Evolutionary conservation across 306 rosid genomes (phyloP).

Genomic region (Luffa acutangula): DNA sequence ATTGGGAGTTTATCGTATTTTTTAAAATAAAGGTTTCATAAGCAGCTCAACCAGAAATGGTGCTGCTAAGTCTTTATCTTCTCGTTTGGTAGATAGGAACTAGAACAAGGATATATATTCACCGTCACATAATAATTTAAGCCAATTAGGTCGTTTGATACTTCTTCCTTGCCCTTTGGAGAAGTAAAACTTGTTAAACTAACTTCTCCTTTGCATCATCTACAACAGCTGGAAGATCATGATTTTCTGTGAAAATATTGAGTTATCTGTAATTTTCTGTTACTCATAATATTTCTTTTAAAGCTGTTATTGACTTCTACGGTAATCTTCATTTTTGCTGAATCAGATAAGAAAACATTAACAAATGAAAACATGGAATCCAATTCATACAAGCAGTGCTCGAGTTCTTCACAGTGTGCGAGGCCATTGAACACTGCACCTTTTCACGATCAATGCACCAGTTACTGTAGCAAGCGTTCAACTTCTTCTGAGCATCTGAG

Average conservation of each 20-base stretch:
- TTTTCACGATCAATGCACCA: conserved; percentile 5
- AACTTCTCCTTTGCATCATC: not conserved
- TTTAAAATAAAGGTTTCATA: not conserved
- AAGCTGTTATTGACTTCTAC: not conserved
- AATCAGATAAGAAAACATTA: not conserved
- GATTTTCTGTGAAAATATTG: not conserved
- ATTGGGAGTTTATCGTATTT: not conserved
- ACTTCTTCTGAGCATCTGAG: conserved; percentile 13
- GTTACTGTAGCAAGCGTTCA: conserved; percentile 7
- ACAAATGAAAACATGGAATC: not conserved
- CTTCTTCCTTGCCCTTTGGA: not conserved
- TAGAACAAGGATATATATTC: not conserved
- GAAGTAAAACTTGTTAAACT: not conserved
- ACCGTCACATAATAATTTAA: not conserved
- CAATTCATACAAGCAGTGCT: not conserved
- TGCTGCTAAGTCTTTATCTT: not conserved
- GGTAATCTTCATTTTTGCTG: not conserved
- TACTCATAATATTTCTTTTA: not conserved
- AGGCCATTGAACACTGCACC: not conserved
- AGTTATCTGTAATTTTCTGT: not conserved
- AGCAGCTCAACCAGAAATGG: not conserved
- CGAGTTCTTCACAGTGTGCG: conserved; percentile 4
- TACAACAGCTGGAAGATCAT: not conserved
- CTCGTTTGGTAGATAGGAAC: not conserved
- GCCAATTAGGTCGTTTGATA: not conserved